These are phyloP conservation scores for Grosmannia serpens DNA, from an alignment of 2,329 filamentous ascomycete genomes.

Conservation along the genomic window DNA sequence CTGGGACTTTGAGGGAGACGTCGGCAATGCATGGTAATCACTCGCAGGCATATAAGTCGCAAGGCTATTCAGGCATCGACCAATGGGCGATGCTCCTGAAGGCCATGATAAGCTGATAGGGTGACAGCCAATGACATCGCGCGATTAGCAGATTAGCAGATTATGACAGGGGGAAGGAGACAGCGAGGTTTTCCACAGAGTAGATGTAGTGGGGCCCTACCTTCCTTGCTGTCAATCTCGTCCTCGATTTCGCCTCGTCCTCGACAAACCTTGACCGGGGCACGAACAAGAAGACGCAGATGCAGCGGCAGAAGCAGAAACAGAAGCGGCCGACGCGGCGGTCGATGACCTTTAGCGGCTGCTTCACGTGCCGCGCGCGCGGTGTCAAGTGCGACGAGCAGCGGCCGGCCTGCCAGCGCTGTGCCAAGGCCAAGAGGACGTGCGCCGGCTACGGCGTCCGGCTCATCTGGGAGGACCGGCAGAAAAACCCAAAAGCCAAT, in stretches of 20 bases:
- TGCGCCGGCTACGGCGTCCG: neutral
- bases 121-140: neutral
- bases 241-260: neutral
- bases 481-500: neutral
- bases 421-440: neutral
- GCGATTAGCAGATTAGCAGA: neutral
- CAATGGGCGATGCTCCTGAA: no score
- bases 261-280: no score
- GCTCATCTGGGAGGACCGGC: neutral
- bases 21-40: no score
- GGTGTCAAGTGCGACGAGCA: slow-evolving; percentile 4
- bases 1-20: no score
- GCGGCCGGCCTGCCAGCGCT: slow-evolving; percentile 1
- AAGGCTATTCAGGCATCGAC: no score
- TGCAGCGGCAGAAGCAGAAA: neutral
- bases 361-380: slow-evolving; percentile 1
- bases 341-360: slow-evolving; percentile 14
- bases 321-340: neutral
- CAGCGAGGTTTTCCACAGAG: neutral
- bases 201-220: neutral
- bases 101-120: no score
- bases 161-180: neutral
- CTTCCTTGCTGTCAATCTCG: neutral
- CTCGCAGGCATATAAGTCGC: no score
- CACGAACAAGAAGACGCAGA: neutral